Percentiles rank a stretch among this genome's conserved stretches.
These are phyloP conservation scores for Rosellinia necatrix DNA, from an alignment of 2,329 filamentous ascomycete species.

Conservation along the genomic window DNA sequence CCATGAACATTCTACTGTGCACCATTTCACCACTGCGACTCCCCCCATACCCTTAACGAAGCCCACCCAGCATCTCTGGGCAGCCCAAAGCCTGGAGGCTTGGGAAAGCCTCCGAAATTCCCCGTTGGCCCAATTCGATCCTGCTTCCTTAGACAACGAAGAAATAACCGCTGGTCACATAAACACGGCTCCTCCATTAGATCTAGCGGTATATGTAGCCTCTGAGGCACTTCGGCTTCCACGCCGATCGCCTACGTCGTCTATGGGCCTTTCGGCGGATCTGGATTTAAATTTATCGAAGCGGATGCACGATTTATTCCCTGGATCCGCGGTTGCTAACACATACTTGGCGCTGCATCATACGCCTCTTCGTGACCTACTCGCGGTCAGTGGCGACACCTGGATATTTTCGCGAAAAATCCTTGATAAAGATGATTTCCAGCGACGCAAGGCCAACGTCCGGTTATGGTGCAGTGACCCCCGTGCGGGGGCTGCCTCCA, in stretches of 20 bases:
- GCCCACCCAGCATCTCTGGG: conserved; percentile 54
- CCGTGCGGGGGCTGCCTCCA: conserved; percentile 49
- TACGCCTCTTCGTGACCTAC: conserved; percentile 61
- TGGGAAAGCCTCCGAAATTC: conserved; percentile 49
- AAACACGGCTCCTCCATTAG: conserved; percentile 36
- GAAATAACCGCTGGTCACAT: conserved; percentile 46
- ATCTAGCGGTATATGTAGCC: conserved; percentile 37
- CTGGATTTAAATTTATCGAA: conserved; percentile 33
- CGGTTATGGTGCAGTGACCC: conserved; percentile 41
- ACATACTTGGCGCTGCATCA: conserved; percentile 62
- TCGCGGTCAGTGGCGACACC: conserved; percentile 62
- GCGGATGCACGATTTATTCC: conserved; percentile 49
- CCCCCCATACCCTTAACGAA: conserved; percentile 54
- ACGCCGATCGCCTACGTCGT: conserved; percentile 24
- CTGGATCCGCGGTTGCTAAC: conserved; percentile 51
- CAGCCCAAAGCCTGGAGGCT: conserved; percentile 48
- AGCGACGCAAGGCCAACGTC: conserved; percentile 53
- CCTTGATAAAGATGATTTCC: conserved; percentile 48
- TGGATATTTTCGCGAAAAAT: conserved; percentile 64
- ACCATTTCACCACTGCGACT: conserved; percentile 43
- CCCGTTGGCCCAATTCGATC: conserved; percentile 31
- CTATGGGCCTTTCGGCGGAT: conserved; percentile 28
- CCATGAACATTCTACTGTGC: conserved; percentile 52
- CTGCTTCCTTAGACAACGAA: conserved; percentile 38
- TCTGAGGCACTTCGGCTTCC: conserved; percentile 38